Evolutionary conservation across 2,329 filamentous ascomycete genomes (phyloP).

Genomic region (Diaporthe humulicola): DNA sequence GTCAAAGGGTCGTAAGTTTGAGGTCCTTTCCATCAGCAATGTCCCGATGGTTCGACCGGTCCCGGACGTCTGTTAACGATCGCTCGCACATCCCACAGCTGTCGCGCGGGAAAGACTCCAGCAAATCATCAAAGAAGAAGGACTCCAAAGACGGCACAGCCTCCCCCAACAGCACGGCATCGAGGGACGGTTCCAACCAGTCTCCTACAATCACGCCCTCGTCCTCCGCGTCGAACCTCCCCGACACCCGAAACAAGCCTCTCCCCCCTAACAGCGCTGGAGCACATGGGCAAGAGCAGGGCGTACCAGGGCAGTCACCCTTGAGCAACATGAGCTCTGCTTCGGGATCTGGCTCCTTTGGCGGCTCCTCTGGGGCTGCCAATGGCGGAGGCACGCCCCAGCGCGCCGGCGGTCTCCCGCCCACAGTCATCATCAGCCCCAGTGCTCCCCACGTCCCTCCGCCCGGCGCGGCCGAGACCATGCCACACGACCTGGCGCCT

Average conservation of each 20-base stretch:
- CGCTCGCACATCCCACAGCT: conserved; percentile 69
- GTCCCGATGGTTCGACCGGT: conserved; percentile 37
- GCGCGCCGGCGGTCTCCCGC: conserved; percentile 76
- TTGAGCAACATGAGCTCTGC: conserved; percentile 40
- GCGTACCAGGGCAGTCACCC: conserved; percentile 49
- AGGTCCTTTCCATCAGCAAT: conserved; percentile 47
- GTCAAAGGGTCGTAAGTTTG: conserved; percentile 91
- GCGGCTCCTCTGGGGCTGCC: conserved; percentile 54
- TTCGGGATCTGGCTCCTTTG: conserved; percentile 40
- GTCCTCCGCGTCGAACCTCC: conserved; percentile 89
- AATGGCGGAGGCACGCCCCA: conserved; percentile 73
- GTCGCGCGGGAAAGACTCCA: conserved; percentile 88
- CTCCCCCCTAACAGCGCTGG: conserved; percentile 69
- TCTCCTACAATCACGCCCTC: conserved; percentile 81
- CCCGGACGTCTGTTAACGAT: conserved; percentile 27
- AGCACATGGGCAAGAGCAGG: conserved; percentile 56
- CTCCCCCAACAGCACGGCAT: conserved; percentile 74
- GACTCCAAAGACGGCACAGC: conserved; percentile 82
- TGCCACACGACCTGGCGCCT: conserved; percentile 96
- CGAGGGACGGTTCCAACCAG: conserved; percentile 67
- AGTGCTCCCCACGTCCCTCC: conserved; percentile 94
- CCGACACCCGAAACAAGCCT: conserved; percentile 87
- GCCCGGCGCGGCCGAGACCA: conserved; percentile 94
- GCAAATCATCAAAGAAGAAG: conserved; percentile 86
- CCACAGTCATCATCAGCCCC: conserved; percentile 94